A percentile compares a stretch with the other conserved stretches of the same genome.
phyloP scores from a whole-genome alignment of 176 grass and related monocot genomes.

The Areca catechu region DNA sequence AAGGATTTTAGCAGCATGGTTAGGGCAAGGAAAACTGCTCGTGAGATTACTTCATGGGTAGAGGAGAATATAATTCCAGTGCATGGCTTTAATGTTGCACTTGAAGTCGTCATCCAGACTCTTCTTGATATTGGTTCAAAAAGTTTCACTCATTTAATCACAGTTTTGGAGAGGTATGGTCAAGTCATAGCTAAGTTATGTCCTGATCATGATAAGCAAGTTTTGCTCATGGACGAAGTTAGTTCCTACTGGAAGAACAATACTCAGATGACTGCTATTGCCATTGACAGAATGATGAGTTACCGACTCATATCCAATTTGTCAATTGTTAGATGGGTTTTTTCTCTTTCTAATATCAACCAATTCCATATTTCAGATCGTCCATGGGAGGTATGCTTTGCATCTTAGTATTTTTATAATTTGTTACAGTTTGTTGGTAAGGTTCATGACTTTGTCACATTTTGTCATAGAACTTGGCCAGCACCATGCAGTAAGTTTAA shows the following conservation, averaged over 20 bases:
- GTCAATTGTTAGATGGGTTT: slow-evolving; percentile 93
- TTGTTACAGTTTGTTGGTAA: too few species aligned
- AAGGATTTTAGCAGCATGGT: slow-evolving; percentile 74
- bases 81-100: slow-evolving; percentile 63
- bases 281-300: slow-evolving; percentile 98
- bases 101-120: slow-evolving; percentile 79
- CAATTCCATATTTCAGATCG: slow-evolving; percentile 94
- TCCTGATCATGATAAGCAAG: slow-evolving; percentile 66
- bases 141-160: slow-evolving; percentile 98
- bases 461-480: too few species aligned
- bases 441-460: too few species aligned
- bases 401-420: slow-evolving; percentile 9
- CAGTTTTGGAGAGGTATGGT: slow-evolving; percentile 85
- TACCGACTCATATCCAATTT: slow-evolving; percentile 83
- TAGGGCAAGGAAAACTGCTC: slow-evolving; percentile 56
- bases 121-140: slow-evolving; percentile 96
- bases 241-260: slow-evolving; percentile 89
- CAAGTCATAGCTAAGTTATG: slow-evolving; percentile 77
- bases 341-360: slow-evolving; percentile 61
- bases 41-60: slow-evolving; percentile 75
- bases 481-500: too few species aligned
- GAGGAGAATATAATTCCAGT: slow-evolving; percentile 66
- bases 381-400: slow-evolving; percentile 77
- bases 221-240: slow-evolving; percentile 78
- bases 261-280: slow-evolving; percentile 88